A percentile compares a stretch with the other conserved stretches of the same genome.
Conservation (phyloP, 139 green algal genomes). For the Volvox africanus region DNA sequence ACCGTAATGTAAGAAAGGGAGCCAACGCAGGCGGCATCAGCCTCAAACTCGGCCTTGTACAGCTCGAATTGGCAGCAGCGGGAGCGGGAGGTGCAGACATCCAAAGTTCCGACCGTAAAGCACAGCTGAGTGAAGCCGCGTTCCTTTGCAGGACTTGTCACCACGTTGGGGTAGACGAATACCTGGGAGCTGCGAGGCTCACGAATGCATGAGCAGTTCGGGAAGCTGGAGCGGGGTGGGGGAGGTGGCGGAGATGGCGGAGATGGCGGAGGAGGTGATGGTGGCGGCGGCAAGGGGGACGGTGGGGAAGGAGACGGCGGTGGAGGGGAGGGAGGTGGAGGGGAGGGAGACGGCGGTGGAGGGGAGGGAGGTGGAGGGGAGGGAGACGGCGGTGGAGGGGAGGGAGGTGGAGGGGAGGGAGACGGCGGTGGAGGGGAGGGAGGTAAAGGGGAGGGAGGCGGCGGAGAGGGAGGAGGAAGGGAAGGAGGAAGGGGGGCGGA, state of each 20-base stretch:
- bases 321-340: not conserved
- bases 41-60: constrained; percentile 58
- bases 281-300: not conserved
- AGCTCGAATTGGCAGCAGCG: constrained; percentile 43
- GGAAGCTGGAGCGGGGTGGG: not conserved
- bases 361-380: not conserved
- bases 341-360: not conserved
- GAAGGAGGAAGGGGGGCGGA: not conserved
- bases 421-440: not conserved
- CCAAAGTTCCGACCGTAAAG: constrained; percentile 6
- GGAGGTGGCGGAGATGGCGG: not conserved
- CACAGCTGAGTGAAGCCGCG: constrained; percentile 1
- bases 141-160: not conserved
- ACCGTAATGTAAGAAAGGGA: constrained; percentile 53
- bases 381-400: not conserved
- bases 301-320: not conserved
- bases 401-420: not conserved
- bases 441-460: not conserved
- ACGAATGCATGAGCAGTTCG: not conserved
- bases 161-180: not conserved
- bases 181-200: not conserved
- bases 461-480: not conserved
- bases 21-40: constrained; percentile 6
- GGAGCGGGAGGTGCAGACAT: not conserved
- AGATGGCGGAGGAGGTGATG: not conserved